phyloP scores from a whole-genome alignment of 2,329 filamentous ascomycete genomes.

The Aspergillus intermedius region DNA sequence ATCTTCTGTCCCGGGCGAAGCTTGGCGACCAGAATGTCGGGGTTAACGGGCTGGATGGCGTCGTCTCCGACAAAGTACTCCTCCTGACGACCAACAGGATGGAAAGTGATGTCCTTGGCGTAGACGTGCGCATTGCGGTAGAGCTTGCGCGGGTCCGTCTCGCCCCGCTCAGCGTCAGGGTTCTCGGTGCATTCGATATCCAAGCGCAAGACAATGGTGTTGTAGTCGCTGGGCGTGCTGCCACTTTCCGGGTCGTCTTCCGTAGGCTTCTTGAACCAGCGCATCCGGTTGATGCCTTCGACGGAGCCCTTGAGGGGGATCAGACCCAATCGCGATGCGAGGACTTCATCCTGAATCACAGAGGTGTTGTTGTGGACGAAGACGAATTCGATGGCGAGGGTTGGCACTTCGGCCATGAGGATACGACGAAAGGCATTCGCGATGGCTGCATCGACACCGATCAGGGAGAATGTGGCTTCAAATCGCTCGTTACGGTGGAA shows the following conservation, averaged over 20 bases:
- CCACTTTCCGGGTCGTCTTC: conserved; percentile 53
- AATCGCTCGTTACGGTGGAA: conserved; percentile 77
- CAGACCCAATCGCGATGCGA: conserved; percentile 81
- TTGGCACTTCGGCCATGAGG: conserved; percentile 87
- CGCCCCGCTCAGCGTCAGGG: conserved; percentile 60
- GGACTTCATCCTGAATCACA: conserved; percentile 95
- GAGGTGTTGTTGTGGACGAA: conserved; percentile 96
- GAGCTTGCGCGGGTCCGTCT: conserved; percentile 74
- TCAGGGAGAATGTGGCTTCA: conserved; percentile 80
- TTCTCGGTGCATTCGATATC: conserved; percentile 76
- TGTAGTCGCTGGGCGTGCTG: conserved; percentile 62
- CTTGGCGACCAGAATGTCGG: conserved; percentile 91
- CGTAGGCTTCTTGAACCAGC: conserved; percentile 69
- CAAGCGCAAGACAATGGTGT: conserved; percentile 75
- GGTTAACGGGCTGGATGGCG: conserved; percentile 71
- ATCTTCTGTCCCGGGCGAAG: conserved; percentile 85
- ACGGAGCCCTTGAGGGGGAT: conserved; percentile 79
- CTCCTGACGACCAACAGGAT: conserved; percentile 66
- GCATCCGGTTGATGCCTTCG: conserved; percentile 72
- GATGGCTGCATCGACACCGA: conserved; percentile 85
- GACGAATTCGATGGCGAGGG: conserved; percentile 86
- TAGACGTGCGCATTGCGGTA: conserved; percentile 84
- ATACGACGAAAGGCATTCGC: conserved; percentile 97
- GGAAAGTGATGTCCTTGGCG: conserved; percentile 68
- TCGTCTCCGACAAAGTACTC: conserved; percentile 61